These are phyloP conservation scores for Epichloe brachyelytri DNA, from an alignment of 2,329 filamentous ascomycete genomes.

Conservation along the genomic window DNA sequence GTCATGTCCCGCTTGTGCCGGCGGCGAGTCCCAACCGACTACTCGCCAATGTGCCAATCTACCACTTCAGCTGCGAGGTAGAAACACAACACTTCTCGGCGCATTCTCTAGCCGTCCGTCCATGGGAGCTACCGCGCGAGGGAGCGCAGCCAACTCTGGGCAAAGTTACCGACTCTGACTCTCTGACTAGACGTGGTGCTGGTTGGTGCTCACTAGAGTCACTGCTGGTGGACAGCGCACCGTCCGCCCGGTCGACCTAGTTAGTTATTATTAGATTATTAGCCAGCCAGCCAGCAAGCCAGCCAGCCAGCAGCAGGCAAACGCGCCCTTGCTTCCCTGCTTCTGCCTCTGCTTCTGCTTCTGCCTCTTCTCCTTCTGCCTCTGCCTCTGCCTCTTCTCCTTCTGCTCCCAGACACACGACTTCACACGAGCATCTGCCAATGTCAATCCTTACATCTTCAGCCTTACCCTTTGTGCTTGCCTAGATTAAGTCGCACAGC, in stretches of 20 bases:
- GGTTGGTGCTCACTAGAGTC: too few species aligned
- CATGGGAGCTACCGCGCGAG: background rate
- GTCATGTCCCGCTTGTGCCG: too few species aligned
- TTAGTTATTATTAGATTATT: background rate
- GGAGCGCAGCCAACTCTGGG: constrained; percentile 1
- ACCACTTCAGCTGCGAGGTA: too few species aligned
- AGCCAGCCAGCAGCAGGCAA: background rate
- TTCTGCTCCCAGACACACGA: background rate
- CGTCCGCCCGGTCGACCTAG: background rate
- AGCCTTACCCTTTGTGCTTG: background rate
- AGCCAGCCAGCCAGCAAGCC: too few species aligned
- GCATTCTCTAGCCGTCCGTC: background rate
- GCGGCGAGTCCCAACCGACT: too few species aligned
- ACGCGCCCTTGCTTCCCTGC: background rate
- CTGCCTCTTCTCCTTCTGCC: background rate
- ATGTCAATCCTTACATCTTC: constrained; percentile 5
- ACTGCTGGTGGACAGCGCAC: background rate
- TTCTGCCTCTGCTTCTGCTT: too few species aligned
- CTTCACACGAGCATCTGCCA: background rate
- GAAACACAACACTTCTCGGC: too few species aligned
- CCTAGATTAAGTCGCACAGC: background rate
- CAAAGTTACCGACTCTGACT: background rate
- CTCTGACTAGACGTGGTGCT: too few species aligned
- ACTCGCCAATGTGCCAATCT: too few species aligned
- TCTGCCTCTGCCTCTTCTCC: background rate